Conservation (phyloP, 805 yeast species). For the fission yeast (Schizosaccharomyces pombe) region DNA sequence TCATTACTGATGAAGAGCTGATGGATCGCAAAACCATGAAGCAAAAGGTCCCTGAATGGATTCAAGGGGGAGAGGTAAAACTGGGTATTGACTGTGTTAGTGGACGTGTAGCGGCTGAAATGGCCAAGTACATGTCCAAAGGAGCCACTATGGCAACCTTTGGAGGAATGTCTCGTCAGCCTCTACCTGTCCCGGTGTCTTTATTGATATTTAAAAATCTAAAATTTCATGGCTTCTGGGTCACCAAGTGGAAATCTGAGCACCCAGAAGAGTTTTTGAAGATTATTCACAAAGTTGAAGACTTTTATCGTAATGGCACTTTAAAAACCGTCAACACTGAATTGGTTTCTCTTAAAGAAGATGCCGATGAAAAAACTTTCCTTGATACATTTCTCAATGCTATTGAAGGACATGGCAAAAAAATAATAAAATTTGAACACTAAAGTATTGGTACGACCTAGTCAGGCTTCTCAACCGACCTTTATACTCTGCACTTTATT, state of each 20-base stretch:
- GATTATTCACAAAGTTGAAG: neutral
- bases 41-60: slow-evolving; percentile 25
- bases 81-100: slow-evolving; percentile 85
- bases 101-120: slow-evolving; percentile 58
- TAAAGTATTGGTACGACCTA: too few relatives aligned
- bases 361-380: neutral
- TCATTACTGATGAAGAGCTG: slow-evolving; percentile 72
- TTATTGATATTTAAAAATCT: slow-evolving; percentile 74
- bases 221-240: slow-evolving; percentile 80
- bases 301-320: neutral
- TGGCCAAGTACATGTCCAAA: slow-evolving; percentile 30
- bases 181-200: slow-evolving; percentile 76
- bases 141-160: slow-evolving; percentile 39
- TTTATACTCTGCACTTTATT: too few relatives aligned
- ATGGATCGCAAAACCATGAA: slow-evolving; percentile 39
- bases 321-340: neutral
- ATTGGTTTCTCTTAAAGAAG: neutral
- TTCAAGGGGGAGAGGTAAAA: slow-evolving; percentile 28
- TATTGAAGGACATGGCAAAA: neutral
- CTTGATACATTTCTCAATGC: neutral
- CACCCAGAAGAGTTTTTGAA: neutral
- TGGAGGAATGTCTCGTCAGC: slow-evolving; percentile 95
- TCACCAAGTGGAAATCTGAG: slow-evolving; percentile 32
- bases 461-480: too few relatives aligned
- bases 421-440: neutral